A percentile compares a stretch with the other conserved stretches of the same genome.
These are phyloP conservation scores for Zychaea mexicana DNA, from an alignment of 371 early-diverging fungal species.

Conservation along the genomic window DNA sequence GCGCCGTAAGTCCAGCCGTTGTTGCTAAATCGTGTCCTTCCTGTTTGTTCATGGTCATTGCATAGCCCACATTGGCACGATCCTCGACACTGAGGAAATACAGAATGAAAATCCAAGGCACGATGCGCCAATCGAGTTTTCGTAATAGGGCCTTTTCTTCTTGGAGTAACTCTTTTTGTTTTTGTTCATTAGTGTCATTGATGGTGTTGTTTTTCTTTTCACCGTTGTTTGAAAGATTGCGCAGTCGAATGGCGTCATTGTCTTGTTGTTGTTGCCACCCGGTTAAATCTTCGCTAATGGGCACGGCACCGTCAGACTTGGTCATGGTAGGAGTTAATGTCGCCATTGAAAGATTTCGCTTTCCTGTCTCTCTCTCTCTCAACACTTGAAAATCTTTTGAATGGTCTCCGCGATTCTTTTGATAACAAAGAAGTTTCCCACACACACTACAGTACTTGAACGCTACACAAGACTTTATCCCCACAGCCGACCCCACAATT, in stretches of 20 bases:
- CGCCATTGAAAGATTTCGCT: background rate
- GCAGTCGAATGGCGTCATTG: background rate
- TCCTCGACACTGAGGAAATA: conserved; percentile 53
- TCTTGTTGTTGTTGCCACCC: too few species aligned
- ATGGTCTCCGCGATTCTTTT: too few species aligned
- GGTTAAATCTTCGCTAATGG: conserved; percentile 3
- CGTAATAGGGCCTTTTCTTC: conserved; percentile 34
- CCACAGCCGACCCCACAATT: too few species aligned
- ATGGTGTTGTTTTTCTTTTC: background rate
- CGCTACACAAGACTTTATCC: too few species aligned
- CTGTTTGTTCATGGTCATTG: conserved; percentile 54
- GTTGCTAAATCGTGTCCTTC: conserved; percentile 41
- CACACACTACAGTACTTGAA: too few species aligned
- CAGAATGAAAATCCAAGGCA: conserved; percentile 52
- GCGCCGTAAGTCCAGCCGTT: conserved; percentile 31
- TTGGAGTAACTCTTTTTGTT: background rate
- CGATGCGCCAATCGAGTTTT: conserved; percentile 52
- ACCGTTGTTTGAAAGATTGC: background rate
- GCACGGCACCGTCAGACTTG: background rate
- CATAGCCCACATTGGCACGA: conserved; percentile 53
- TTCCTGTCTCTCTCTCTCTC: background rate
- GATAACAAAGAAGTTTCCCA: too few species aligned
- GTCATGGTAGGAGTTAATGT: background rate
- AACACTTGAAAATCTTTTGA: too few species aligned
- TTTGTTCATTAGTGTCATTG: background rate